These are phyloP conservation scores for Microsporum audouinii DNA, from an alignment of 2,329 filamentous ascomycete species.

Conservation along the genomic window DNA sequence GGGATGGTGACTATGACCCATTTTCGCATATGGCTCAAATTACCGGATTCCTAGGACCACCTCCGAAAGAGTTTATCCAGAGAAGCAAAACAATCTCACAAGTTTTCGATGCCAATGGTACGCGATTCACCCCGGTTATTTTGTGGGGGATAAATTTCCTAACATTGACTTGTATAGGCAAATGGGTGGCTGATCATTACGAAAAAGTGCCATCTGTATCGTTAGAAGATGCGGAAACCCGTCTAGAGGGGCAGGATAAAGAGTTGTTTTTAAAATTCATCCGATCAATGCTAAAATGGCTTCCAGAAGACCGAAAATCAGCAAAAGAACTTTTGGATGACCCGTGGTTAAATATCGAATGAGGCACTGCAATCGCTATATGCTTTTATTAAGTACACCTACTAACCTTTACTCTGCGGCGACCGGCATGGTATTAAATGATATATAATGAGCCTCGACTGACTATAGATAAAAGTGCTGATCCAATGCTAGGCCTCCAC, in stretches of 20 bases:
- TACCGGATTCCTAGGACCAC: not conserved
- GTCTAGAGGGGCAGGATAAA: not conserved
- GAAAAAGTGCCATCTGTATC: not conserved
- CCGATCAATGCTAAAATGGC: not conserved
- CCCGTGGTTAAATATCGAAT: not conserved
- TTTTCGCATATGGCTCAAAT: constrained; percentile 6
- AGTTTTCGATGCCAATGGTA: constrained; percentile 9
- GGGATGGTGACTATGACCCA: not conserved
- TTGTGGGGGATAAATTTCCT: not conserved
- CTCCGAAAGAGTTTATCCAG: constrained; percentile 4
- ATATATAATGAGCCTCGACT: not conserved
- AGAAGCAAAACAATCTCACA: not conserved
- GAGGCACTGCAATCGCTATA: not conserved
- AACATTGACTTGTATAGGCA: not conserved
- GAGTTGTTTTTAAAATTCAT: not conserved
- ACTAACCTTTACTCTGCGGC: too few species aligned
- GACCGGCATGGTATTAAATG: too few species aligned
- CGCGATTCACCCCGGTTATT: not conserved
- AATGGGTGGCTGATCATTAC: not conserved
- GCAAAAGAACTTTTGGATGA: not conserved
- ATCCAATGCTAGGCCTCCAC: not conserved
- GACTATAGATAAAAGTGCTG: not conserved
- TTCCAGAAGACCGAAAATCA: not conserved
- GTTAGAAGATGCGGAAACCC: not conserved
- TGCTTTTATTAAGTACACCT: too few species aligned